Base-by-base conservation (phyloP, 225 moss, liverwort and hornwort genomes). In the Rhytidiadelphus loreus region DNA sequence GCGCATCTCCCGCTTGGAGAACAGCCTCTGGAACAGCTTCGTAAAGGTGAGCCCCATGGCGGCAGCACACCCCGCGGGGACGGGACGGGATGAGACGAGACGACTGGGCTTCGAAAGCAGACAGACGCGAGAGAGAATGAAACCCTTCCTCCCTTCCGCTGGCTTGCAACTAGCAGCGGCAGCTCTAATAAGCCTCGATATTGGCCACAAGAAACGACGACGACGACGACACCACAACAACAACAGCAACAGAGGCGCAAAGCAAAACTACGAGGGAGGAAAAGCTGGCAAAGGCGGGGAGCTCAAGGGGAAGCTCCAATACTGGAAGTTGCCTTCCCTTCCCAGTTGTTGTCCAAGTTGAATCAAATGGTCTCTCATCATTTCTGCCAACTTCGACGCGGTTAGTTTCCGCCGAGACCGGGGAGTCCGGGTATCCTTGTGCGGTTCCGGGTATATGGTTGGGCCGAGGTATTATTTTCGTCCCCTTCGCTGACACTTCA, bases 11-110 rank as follows among this genome's bases (percentile, higher is more conserved):
- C 95, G 96, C 96, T 97, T 97, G 81, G 96, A 96, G 90, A 97
- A 97, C 30, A 97, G 94, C 43, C 88, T 93, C 95, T 95, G 94
- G 85, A 97, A 97, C 89, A 97, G 92, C 95, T 97, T 97, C n/a
- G 97, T 96, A 93, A 97, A 97, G 65, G 97, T 97, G 92, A 97
- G 97, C 95, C 97, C 97, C 97, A 96, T 97, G 91, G 92, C 92
- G 94, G 81, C 88, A 83, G 15, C 68, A 68, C 63, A 43, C 89
- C 84, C 88, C 90, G 76, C 63, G 85, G 85, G 87, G 82, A 87
- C 86, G 24, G 16, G 57, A 41, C 79, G 18, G 8, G 5, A 80
- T 73, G 44, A 11, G 28, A n/a, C 7, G 52, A 32, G 3, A 41
- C 80, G 44, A 46, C 19, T 26, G 12, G 55, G 28, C 56, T 73